Conservation (phyloP, 2,329 filamentous ascomycete genomes). For the Fusarium miscanthi region DNA sequence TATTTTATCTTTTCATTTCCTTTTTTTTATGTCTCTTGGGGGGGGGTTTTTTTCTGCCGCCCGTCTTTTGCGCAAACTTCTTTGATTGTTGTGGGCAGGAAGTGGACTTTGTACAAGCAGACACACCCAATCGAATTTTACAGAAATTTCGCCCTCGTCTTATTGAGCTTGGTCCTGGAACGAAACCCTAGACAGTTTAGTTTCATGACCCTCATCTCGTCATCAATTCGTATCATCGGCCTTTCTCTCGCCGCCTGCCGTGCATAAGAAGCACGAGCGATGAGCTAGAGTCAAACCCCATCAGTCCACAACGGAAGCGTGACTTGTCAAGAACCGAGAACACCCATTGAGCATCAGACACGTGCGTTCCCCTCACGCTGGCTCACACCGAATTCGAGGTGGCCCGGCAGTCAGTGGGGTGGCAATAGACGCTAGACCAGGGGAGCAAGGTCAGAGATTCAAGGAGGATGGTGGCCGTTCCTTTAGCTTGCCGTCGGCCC, state of each 20-base stretch:
- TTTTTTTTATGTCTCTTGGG: neutral
- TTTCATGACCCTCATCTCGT: constrained; percentile 31
- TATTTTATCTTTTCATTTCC: constrained; percentile 12
- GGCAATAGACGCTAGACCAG: constrained; percentile 38
- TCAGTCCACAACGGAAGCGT: constrained; percentile 32
- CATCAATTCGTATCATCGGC: constrained; percentile 26
- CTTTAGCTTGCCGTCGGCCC: constrained; percentile 45
- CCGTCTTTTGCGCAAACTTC: constrained; percentile 14
- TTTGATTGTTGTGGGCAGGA: constrained; percentile 43
- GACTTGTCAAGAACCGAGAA: constrained; percentile 34
- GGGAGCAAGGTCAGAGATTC: constrained; percentile 32
- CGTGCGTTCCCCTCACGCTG: constrained; percentile 45
- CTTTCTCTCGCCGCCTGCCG: constrained; percentile 11
- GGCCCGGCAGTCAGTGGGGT: constrained; percentile 37
- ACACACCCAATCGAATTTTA: constrained; percentile 47
- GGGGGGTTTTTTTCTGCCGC: neutral
- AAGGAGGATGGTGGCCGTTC: constrained; percentile 30
- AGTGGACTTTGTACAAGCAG: constrained; percentile 45
- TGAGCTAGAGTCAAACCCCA: constrained; percentile 28
- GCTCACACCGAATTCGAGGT: constrained; percentile 29
- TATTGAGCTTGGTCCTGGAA: constrained; percentile 33
- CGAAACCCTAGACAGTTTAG: constrained; percentile 41
- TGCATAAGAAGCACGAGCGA: constrained; percentile 16
- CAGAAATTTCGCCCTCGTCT: constrained; percentile 25
- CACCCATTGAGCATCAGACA: constrained; percentile 51